Base-by-base conservation (phyloP, 257 asterid species). In the Gentiana macrophylla region DNA sequence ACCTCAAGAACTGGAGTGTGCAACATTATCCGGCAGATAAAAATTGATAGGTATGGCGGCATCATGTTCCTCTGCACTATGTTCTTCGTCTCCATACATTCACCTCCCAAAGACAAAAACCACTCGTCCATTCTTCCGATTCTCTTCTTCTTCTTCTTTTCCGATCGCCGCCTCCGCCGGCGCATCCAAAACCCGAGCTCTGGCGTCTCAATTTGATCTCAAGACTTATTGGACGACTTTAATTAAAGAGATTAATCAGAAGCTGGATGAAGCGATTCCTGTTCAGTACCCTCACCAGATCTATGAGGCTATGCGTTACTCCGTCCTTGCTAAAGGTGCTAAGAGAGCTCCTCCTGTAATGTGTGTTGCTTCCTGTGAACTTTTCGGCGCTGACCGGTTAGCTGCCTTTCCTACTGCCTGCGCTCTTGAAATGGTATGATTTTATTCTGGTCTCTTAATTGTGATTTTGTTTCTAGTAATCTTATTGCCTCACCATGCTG, bases 321-420 rank as follows among this genome's bases (percentile, higher is more conserved):
- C 97, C 2, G 94, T 84, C 64, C 57, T 91, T 35, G 92, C 95
- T 1, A 72, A 82, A 56, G 96, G 95, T 53, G 92, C 98, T 44
- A 90, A 90, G 78, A 75, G 98, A 75, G 77, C 98, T 48, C 95
- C 98, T 12, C 94, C 96, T 8, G 86, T 89, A 53, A 86, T 91
- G 98, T 91, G 98, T 67, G 84, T 91, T 50, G 87, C 98, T 35
- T 82, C 95, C 56, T 91, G 95, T 72, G 95, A 91, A 77, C 84
- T 91, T 62, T 79, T 91, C 13, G 98, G 98, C 33, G 94, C 87
- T 24, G 59, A 69, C 61, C 93, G 97, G 43, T 71, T 74, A 38
- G 90, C 93, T 57, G 98, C 98, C 62, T 92, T 79, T 76, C 98
- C 98, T 62, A 92, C 95, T 47, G 98, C 97, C 69, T 92, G 98